Conservation (phyloP, 2,329 filamentous ascomycete species). For the Lachnellula hyalina region DNA sequence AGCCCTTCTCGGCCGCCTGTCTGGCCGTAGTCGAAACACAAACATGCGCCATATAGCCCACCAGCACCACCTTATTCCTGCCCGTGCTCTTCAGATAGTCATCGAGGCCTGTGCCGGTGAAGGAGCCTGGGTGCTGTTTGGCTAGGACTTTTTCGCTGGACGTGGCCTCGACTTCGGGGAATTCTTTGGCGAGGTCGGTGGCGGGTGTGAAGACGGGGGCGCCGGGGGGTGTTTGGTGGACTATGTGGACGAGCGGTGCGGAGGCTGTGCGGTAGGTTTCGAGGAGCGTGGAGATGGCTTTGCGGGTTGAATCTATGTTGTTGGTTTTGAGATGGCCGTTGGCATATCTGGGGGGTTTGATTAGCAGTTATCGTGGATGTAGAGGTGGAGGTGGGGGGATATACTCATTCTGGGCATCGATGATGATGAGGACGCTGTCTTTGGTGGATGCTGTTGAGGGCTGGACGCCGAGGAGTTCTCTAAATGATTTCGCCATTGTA, state of each 20-base stretch:
- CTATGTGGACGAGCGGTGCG: slow-evolving; percentile 53
- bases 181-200: slow-evolving; percentile 55
- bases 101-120: slow-evolving; percentile 55
- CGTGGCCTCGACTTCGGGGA: slow-evolving; percentile 51
- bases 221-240: slow-evolving; percentile 54
- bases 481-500: slow-evolving; percentile 24
- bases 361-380: neutral
- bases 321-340: slow-evolving; percentile 51
- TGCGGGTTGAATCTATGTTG: slow-evolving; percentile 48
- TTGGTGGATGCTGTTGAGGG: slow-evolving; percentile 50
- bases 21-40: slow-evolving; percentile 59
- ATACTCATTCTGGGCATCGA: slow-evolving; percentile 69
- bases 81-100: slow-evolving; percentile 45
- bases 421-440: slow-evolving; percentile 60
- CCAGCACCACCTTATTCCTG: slow-evolving; percentile 54
- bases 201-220: slow-evolving; percentile 62
- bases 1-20: slow-evolving; percentile 54
- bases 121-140: slow-evolving; percentile 55
- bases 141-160: slow-evolving; percentile 49
- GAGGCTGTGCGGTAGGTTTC: slow-evolving; percentile 52
- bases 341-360: slow-evolving; percentile 33
- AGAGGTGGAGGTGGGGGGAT: slow-evolving; percentile 5
- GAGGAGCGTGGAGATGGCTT: slow-evolving; percentile 51
- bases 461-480: slow-evolving; percentile 42
- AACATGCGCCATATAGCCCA: slow-evolving; percentile 62